Conservation (phyloP, 768 basidiomycete genomes). For the Hygrocybe coccinea region DNA sequence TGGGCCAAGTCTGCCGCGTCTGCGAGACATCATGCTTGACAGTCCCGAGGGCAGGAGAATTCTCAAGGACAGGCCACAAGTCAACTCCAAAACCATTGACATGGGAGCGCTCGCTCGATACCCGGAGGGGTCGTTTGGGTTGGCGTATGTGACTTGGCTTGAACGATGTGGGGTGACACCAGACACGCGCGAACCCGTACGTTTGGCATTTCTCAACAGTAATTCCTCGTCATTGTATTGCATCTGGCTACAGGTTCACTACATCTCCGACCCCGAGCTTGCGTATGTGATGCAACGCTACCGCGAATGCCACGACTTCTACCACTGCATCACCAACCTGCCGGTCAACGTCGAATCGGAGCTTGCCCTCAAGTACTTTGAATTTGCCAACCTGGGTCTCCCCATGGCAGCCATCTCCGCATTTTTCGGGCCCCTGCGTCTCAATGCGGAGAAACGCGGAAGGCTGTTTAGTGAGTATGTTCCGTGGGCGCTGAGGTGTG, state of each 20-base stretch:
- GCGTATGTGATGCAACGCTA: slow-evolving; percentile 99
- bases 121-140: slow-evolving; percentile 78
- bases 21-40: slow-evolving; percentile 73
- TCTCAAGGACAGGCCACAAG: slow-evolving; percentile 74
- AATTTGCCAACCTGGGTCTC: slow-evolving; percentile 85
- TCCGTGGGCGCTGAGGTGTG: slow-evolving; percentile 88
- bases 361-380: slow-evolving; percentile 90
- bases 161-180: slow-evolving; percentile 84
- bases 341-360: slow-evolving; percentile 90
- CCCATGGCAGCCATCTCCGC: slow-evolving; percentile 84
- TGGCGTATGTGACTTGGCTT: slow-evolving; percentile 86
- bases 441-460: slow-evolving; percentile 51
- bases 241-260: slow-evolving; percentile 70
- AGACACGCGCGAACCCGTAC: slow-evolving; percentile 86
- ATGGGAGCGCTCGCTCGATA: slow-evolving; percentile 60
- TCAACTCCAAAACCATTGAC: slow-evolving; percentile 73
- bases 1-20: slow-evolving; percentile 64
- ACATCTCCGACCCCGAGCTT: slow-evolving; percentile 90
- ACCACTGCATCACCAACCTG: slow-evolving; percentile 85
- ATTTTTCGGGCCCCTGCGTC: slow-evolving; percentile 69
- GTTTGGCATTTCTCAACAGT: slow-evolving; percentile 9
- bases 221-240: background rate
- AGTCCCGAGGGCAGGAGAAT: slow-evolving; percentile 81
- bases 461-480: slow-evolving; percentile 76
- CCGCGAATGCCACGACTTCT: slow-evolving; percentile 96